Conservation (phyloP, 257 asterid genomes). For the Salvia miltiorrhiza region DNA sequence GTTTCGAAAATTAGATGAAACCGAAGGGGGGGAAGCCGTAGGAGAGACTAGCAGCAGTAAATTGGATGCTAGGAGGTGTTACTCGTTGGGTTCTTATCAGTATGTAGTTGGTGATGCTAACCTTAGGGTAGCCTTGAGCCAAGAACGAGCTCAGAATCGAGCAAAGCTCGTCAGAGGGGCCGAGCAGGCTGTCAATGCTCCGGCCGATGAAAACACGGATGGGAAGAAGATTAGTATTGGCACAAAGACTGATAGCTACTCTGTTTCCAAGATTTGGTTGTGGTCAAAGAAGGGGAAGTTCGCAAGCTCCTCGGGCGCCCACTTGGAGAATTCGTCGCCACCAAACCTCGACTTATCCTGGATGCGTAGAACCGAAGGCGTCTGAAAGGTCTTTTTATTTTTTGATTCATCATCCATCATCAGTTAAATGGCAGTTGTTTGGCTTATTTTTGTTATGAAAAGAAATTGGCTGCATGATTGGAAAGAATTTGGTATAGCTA, state of each 20-base stretch:
- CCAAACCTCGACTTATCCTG: conserved; percentile 42
- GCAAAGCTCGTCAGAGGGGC: conserved; percentile 23
- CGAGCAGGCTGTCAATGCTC: conserved; percentile 28
- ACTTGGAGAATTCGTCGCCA: conserved; percentile 27
- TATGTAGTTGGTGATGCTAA: conserved; percentile 80
- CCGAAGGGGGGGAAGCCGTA: conserved; percentile 23
- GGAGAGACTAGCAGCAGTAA: conserved; percentile 90
- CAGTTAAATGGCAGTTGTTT: conserved; percentile 8
- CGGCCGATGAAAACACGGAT: conserved; percentile 31
- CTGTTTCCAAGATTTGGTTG: conserved; percentile 95
- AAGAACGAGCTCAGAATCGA: conserved; percentile 25
- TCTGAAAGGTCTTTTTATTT: conserved; percentile 27
- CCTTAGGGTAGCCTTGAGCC: conserved; percentile 67
- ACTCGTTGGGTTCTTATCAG: conserved; percentile 88
- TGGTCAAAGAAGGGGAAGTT: conserved; percentile 85
- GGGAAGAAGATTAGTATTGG: conserved; percentile 80
- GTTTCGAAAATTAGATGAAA: conserved; percentile 38
- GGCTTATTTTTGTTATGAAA: conserved; percentile 22
- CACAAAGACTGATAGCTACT: conserved; percentile 88
- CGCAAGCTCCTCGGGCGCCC: conserved; percentile 49
- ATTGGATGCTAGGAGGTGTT: conserved; percentile 87
- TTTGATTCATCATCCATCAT: conserved; percentile 25
- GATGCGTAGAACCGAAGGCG: conserved; percentile 39
- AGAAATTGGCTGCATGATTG: conserved; percentile 18
- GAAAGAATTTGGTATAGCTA: conserved; percentile 26